Evolutionary conservation across 2,329 filamentous ascomycete species (phyloP).

Genomic region (Aspergillus fumigatiaffinis): DNA sequence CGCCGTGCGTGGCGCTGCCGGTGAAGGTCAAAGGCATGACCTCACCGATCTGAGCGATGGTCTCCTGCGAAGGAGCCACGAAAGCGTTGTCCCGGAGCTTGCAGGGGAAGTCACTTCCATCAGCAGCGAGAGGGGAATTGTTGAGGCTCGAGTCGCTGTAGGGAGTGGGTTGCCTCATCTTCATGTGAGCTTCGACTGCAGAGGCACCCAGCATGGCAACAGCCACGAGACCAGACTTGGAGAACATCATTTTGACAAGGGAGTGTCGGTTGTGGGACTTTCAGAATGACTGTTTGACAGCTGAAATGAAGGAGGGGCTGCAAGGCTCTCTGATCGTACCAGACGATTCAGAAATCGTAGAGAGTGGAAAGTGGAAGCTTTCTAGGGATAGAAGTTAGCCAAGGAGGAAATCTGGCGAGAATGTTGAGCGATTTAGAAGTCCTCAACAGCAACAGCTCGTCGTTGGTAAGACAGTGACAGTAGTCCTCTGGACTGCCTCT

Average conservation of each 20-base stretch:
- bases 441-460: background rate
- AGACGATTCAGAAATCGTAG: conserved; percentile 28
- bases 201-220: conserved; percentile 53
- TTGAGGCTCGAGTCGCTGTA: conserved; percentile 49
- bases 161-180: conserved; percentile 65
- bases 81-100: conserved; percentile 53
- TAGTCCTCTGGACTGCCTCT: background rate
- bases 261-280: conserved; percentile 9
- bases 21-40: conserved; percentile 60
- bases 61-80: conserved; percentile 45
- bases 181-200: conserved; percentile 69
- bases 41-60: conserved; percentile 62
- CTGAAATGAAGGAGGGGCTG: conserved; percentile 14
- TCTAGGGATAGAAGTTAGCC: conserved; percentile 13
- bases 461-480: background rate
- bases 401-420: background rate
- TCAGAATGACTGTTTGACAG: conserved; percentile 15
- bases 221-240: conserved; percentile 23
- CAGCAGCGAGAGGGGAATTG: conserved; percentile 61
- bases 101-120: conserved; percentile 76
- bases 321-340: conserved; percentile 27
- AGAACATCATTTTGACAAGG: conserved; percentile 26
- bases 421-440: background rate
- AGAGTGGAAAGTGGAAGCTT: conserved; percentile 16
- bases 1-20: conserved; percentile 77